Evolutionary conservation across 2,329 filamentous ascomycete genomes (phyloP).

Genomic region (Lachnellula subtilissima): DNA sequence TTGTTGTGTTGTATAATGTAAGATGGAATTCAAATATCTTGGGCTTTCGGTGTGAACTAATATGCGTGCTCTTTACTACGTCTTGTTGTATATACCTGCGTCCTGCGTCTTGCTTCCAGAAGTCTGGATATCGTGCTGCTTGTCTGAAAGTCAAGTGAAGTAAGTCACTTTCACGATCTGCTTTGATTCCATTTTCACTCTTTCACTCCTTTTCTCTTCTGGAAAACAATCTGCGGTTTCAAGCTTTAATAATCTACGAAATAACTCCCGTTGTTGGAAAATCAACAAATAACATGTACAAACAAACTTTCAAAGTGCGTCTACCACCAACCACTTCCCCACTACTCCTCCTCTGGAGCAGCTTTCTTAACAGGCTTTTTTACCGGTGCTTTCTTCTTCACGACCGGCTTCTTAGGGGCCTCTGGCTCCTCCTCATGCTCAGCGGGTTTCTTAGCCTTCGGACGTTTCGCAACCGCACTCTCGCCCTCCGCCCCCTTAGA

Average conservation of each 20-base stretch:
- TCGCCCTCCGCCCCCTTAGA: too few species aligned
- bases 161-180: too few species aligned
- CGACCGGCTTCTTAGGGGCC: background rate
- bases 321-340: background rate
- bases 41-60: background rate
- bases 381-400: background rate
- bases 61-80: too few species aligned
- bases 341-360: background rate
- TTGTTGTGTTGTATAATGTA: constrained; percentile 7
- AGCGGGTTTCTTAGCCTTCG: background rate
- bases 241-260: background rate
- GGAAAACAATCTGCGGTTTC: too few species aligned
- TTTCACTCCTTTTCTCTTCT: too few species aligned
- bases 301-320: background rate
- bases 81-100: too few species aligned
- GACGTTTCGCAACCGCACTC: too few species aligned
- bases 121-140: too few species aligned
- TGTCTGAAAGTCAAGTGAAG: too few species aligned
- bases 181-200: too few species aligned
- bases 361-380: background rate
- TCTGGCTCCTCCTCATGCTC: background rate
- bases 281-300: background rate
- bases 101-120: too few species aligned
- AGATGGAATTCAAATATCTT: constrained; percentile 3
- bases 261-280: background rate